Evolutionary conservation across 2,329 filamentous ascomycete species (phyloP).

Genomic region (Blastomyces parvus): DNA sequence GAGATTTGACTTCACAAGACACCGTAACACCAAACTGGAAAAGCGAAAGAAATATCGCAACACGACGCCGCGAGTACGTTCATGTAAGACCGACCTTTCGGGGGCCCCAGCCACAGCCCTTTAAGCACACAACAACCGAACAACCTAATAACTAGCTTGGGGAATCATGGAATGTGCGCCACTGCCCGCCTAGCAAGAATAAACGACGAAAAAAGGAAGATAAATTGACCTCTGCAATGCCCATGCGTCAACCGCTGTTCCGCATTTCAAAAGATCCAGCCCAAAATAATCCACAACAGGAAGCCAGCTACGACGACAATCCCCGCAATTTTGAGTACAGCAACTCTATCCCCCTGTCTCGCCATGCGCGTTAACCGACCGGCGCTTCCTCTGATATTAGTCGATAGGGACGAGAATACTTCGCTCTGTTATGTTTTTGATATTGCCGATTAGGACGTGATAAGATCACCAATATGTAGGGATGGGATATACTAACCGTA

Average conservation of each 20-base stretch:
- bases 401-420: constrained; percentile 80
- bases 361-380: constrained; percentile 81
- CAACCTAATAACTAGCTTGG: not conserved
- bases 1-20: not conserved
- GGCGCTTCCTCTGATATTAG: constrained; percentile 74
- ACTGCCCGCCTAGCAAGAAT: not conserved
- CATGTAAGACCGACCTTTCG: not conserved
- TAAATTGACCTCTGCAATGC: not conserved
- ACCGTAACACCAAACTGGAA: not conserved
- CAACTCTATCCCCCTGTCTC: constrained; percentile 77
- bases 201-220: not conserved
- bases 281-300: constrained; percentile 62
- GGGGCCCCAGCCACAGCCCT: not conserved
- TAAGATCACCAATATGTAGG: not conserved
- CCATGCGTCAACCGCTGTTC: not conserved
- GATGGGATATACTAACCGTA: constrained; percentile 50
- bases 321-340: constrained; percentile 77
- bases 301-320: constrained; percentile 68
- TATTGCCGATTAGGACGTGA: not conserved
- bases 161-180: not conserved
- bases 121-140: not conserved
- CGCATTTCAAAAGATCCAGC: constrained; percentile 48
- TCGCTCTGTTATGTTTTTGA: constrained; percentile 51
- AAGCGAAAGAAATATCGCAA: not conserved
- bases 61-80: not conserved